Base-by-base conservation (phyloP, 495 filamentous ascomycete genomes). In the Symbiotaphrina buchneri region DNA sequence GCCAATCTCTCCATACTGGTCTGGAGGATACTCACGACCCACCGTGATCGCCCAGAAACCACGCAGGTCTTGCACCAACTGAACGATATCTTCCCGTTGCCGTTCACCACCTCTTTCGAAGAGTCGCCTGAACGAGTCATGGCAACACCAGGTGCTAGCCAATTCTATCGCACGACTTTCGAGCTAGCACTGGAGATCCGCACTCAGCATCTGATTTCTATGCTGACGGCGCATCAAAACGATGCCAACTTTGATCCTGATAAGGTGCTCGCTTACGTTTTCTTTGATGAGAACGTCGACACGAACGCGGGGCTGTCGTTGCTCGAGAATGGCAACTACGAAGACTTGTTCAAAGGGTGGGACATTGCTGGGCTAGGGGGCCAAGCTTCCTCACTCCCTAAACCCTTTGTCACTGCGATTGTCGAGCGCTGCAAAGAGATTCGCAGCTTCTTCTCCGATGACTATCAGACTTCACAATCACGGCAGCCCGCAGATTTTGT, bases 1-100 rank as follows among this genome's bases (percentile, higher is more conserved):
- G 52, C 55, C n/a, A 60, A 60, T 39, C 27, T 60, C 20, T 44
- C 51, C n/a, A 34, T 39, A 1, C 37, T 58, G n/a, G 39, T 45
- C 3, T 52, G 40, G 27, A 36, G 23, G 8, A 36, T 50, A 11
- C 34, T 58, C 8, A 30, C 31, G 2, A 32, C 25, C 4, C 27
- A 40, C 18, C n/a, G n/a, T n/a, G 21, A 13, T 20, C 17, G 31
- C 19, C 32, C 47, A 6, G 24, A 30, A n/a, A 36, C 19, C 2
- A 39, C 35, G 20, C 21, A 36, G 7, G 27, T 37, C 1, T 22
- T 49, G 10, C 33, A 37, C n/a, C 32, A 41, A 3, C 37, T 56
- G 5, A 47, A 53, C 30, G 34, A 28, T 7, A 38, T 15, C 6
- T 60, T 57, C 37, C 49, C 55, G 5, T 19, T 22, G 21, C 32